Evolutionary conservation across 2,329 filamentous ascomycete species (phyloP), one percentile per base, ranked within the genome.

Genomic region (Raffaelea albimanens): DNA sequence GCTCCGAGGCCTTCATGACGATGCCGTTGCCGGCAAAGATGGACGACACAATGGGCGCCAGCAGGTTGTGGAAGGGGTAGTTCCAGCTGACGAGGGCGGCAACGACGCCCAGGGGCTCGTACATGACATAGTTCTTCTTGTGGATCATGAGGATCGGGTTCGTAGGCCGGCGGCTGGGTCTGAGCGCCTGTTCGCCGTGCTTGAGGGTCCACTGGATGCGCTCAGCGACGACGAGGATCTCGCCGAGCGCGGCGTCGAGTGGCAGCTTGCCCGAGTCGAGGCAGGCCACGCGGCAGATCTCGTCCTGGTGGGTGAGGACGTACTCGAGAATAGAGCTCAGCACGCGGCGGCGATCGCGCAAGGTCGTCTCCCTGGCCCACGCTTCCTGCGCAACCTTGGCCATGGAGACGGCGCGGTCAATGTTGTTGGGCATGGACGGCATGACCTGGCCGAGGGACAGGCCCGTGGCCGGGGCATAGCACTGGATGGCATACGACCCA

Each of bases 21-120:
- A 97, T 84, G 45, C 81, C 87, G 61, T 97, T 96, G 42, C 93
- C 93, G 14, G 90, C 76, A 62, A 97, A 97, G 44, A 97, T 76
- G 16, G 87, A 82, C 55, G 87, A 90, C 61, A 97, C 94, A 55
- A 96, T 78, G 14, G 91, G 93, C 0, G 87, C 88, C 42, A 97
- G 79, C 53, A 97, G 73, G 66, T 98, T 98, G 69, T 98, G 93
- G 66, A 97, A 95, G 40, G 87, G 82, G 62, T 89, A 97, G 70
- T 98, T 98, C 93, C 93, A 98, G 61, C 86, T 93, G 40, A 98
- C 88, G 45, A 91, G 83, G 18, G 93, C 91, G 11, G 88, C 84
- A 5, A 98, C 87, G 33, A 98, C 88, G 16, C 93, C 93, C 19
- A 97, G 71, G 14, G 93, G 91, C 25, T 29, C 90, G 65, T 95